Base-by-base conservation (phyloP, 371 early-diverging fungal genomes). In the Furculomyces boomerangus region DNA sequence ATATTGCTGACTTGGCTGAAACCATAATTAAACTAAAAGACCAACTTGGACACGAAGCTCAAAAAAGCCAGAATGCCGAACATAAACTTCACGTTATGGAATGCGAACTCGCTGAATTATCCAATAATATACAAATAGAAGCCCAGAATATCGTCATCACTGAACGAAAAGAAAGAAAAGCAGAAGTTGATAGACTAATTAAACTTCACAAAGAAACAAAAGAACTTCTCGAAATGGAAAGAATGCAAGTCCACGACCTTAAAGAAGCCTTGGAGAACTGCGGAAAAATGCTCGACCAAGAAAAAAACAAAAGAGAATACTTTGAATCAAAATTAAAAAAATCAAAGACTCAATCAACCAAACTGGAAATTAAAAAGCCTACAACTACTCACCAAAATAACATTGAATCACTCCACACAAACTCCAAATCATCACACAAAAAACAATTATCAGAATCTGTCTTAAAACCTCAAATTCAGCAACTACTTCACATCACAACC, bases 221-320 rank as follows among this genome's bases (percentile, higher is more conserved):
- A n/a, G 65, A 66, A 47, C 59, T 66, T 48, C 51, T 66, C 22
- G 67, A 61, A 25, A 66, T 66, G 59, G 67, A 66, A 48, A 56
- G 66, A 28, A 57, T 55, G 16, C 66, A 66, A 45, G 66, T 66
- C 1, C 29, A 27, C 2, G 54, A 63, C 25, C 54, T 66, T 20
- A 66, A 66, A 57, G 45, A 30, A 41, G 56, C 65, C 47, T 55
- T 66, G 24, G 66, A 66, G 55, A 53, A 50, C 13, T 50, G 46
- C 2, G 55, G 56, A 10, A 20, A 30, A 18, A 58, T 47, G 2
- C 59, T 66, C 49, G 66, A 66, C 50, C 25, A n/a, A 3, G 66
- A 66, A 26, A 49, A 31, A 28, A 7, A 8, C 10, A 28, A 49
- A 49, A 49, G 26, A 3, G 30, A 49, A 5, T 14, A 39, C 14